These are phyloP conservation scores for Atkinsonella texensis DNA, from an alignment of 2,329 filamentous ascomycete species.

Conservation along the genomic window DNA sequence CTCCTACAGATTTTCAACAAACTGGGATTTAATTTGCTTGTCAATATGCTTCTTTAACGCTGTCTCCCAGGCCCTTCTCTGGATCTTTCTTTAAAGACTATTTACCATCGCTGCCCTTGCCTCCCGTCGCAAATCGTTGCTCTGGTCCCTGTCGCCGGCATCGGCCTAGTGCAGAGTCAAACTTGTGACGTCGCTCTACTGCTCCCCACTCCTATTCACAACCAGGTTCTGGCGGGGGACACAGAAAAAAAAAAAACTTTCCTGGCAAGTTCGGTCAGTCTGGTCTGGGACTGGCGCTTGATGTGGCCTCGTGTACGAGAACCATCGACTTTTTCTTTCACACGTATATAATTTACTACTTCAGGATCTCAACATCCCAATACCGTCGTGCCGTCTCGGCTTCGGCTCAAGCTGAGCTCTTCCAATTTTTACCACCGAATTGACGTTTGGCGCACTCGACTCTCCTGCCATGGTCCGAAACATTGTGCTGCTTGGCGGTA, in stretches of 20 bases:
- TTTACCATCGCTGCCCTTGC: not conserved
- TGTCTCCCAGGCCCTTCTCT: not conserved
- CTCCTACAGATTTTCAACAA: not conserved
- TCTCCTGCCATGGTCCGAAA: slow-evolving; percentile 71
- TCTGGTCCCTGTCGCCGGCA: slow-evolving; percentile 4
- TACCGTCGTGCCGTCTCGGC: not conserved
- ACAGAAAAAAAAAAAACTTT: slow-evolving; percentile 9
- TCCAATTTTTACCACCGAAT: not conserved
- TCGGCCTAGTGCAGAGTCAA: slow-evolving; percentile 4
- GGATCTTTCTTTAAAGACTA: not conserved
- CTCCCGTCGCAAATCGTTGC: not conserved
- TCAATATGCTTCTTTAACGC: slow-evolving; percentile 2
- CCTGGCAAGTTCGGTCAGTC: slow-evolving; percentile 1
- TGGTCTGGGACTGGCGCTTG: not conserved
- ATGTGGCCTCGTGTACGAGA: slow-evolving; percentile 2
- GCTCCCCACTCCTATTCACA: slow-evolving; percentile 5
- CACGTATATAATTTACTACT: not conserved
- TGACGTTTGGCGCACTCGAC: slow-evolving; percentile 2
- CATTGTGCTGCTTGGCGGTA: slow-evolving; percentile 86
- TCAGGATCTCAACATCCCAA: not conserved
- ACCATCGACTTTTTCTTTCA: not conserved
- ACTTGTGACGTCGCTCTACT: slow-evolving; percentile 8
- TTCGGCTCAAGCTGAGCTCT: not conserved
- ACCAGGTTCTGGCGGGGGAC: slow-evolving; percentile 5
- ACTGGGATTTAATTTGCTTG: not conserved